Conservation (phyloP, 768 basidiomycete species). For the Aureoboletus auriporus region DNA sequence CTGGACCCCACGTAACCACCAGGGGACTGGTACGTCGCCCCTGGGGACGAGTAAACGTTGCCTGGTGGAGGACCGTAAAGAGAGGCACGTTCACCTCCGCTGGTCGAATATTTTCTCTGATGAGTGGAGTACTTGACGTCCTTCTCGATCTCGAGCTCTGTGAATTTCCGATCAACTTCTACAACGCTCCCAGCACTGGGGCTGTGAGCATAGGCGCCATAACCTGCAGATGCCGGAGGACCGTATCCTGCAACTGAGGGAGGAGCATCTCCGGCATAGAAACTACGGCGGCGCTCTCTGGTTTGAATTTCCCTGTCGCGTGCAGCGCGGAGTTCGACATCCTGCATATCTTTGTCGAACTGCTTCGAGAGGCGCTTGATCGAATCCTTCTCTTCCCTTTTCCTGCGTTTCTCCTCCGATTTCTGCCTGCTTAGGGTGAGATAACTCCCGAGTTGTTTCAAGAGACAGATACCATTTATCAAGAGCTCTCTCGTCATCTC, state of each 20-base stretch:
- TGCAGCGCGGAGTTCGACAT: slow-evolving; percentile 51
- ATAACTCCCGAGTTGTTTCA: neutral
- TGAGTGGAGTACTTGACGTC: slow-evolving; percentile 30
- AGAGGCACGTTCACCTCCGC: slow-evolving; percentile 32
- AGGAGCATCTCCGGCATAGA: slow-evolving; percentile 37
- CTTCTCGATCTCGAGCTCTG: slow-evolving; percentile 30
- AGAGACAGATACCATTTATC: slow-evolving; percentile 41
- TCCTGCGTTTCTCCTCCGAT: slow-evolving; percentile 48
- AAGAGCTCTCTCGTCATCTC: slow-evolving; percentile 38
- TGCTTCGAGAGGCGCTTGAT: slow-evolving; percentile 35
- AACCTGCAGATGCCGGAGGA: slow-evolving; percentile 16
- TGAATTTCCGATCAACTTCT: slow-evolving; percentile 40
- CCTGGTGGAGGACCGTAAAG: slow-evolving; percentile 12
- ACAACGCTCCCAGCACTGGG: slow-evolving; percentile 15
- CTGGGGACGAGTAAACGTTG: slow-evolving; percentile 22
- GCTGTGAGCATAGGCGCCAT: slow-evolving; percentile 25
- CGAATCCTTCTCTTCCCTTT: slow-evolving; percentile 45
- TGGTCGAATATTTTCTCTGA: slow-evolving; percentile 44
- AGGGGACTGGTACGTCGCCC: slow-evolving; percentile 24
- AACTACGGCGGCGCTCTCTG: slow-evolving; percentile 53
- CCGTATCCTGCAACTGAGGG: slow-evolving; percentile 25
- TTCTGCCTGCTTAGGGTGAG: slow-evolving; percentile 39
- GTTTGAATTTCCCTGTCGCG: slow-evolving; percentile 53
- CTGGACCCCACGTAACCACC: slow-evolving; percentile 27
- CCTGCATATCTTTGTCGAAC: slow-evolving; percentile 43